Evolutionary conservation across 192 early-diverging fungal species (phyloP).

Genomic region (Backusella psychrophila): DNA sequence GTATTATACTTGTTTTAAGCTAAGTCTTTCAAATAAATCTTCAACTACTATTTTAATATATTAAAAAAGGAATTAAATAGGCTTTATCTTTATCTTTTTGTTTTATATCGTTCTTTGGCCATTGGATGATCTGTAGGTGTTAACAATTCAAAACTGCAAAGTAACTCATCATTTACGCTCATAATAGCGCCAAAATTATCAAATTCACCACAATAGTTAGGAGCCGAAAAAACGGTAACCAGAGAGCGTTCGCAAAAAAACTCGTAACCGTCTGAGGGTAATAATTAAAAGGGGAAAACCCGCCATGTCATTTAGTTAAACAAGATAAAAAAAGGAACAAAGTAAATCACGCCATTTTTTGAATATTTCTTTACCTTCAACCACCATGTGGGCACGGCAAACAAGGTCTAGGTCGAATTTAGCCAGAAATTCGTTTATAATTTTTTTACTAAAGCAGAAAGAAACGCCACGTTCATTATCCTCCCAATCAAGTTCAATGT

Average conservation of each 20-base stretch:
- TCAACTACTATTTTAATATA: background rate
- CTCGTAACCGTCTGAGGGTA: slow-evolving; percentile 83
- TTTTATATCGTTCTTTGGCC: slow-evolving; percentile 17
- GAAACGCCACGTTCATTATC: slow-evolving; percentile 95
- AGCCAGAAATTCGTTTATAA: slow-evolving; percentile 80
- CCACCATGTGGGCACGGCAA: slow-evolving; percentile 97
- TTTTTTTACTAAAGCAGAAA: slow-evolving; percentile 87
- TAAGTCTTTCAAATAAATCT: background rate
- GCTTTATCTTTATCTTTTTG: background rate
- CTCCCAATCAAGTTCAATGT: slow-evolving; percentile 77
- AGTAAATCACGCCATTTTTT: background rate
- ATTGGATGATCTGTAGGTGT: slow-evolving; percentile 31
- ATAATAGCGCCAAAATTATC: slow-evolving; percentile 29
- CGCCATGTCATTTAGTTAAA: background rate
- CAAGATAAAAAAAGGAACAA: background rate
- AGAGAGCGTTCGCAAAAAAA: slow-evolving; percentile 96
- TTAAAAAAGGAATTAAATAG: background rate
- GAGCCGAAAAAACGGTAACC: slow-evolving; percentile 91
- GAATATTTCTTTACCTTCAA: slow-evolving; percentile 48
- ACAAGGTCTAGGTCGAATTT: slow-evolving; percentile 92
- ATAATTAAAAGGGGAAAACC: background rate
- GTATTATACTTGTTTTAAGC: background rate
- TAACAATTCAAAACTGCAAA: slow-evolving; percentile 72
- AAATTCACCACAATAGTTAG: slow-evolving; percentile 76
- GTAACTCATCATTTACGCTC: slow-evolving; percentile 78